Conservation (phyloP, 106 monocot species). For the Dendrobium catenatum region DNA sequence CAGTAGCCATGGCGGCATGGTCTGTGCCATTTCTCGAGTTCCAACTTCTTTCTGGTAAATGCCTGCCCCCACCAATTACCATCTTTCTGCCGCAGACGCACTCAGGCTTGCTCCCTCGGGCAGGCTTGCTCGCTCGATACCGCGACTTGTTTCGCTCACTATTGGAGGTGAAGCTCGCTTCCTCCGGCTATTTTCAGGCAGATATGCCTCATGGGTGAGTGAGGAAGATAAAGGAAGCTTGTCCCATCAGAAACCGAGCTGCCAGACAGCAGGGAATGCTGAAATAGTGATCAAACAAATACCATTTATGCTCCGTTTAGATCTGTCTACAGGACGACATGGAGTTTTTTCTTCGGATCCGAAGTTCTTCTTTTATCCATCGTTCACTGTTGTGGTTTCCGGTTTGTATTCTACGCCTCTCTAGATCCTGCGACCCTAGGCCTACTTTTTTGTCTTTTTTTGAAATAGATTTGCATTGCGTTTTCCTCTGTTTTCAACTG, state of each 20-base stretch:
- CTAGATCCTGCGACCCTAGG: not conserved
- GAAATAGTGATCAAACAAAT: not conserved
- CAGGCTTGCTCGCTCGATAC: not conserved
- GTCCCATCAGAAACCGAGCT: not conserved
- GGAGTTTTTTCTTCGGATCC: slow-evolving; percentile 3
- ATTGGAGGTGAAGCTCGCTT: not conserved
- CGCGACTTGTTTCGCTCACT: not conserved
- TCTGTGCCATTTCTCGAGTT: no score
- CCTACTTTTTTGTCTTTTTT: not conserved
- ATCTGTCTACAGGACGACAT: not conserved
- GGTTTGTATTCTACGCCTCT: not conserved
- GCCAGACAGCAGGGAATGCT: not conserved
- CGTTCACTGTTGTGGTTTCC: not conserved
- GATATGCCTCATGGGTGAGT: not conserved
- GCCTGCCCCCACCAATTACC: no score
- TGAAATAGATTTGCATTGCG: not conserved
- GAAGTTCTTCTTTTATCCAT: not conserved
- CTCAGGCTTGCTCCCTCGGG: not conserved
- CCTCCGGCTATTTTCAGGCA: not conserved
- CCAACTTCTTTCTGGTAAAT: no score
- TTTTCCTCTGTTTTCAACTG: not conserved
- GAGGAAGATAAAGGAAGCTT: not conserved
- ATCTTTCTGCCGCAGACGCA: no score
- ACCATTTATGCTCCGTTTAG: not conserved
- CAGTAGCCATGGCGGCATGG: no score